Conservation (phyloP, 768 basidiomycete species). For the Hortiboletus campestris region DNA sequence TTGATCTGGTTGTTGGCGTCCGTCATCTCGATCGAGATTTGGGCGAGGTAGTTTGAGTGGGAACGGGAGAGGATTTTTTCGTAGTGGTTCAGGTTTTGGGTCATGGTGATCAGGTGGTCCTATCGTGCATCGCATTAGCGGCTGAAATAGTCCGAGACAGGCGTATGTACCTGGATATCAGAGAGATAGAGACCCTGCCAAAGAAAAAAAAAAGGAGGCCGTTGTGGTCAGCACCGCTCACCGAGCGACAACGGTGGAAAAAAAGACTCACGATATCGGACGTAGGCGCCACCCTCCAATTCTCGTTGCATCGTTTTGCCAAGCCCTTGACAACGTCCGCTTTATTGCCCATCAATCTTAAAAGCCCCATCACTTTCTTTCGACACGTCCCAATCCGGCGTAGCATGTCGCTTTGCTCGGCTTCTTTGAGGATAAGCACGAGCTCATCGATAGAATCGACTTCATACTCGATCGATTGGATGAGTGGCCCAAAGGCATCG, state of each 20-base stretch:
- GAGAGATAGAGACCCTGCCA: constrained; percentile 87
- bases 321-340: constrained; percentile 99
- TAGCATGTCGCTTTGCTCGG: constrained; percentile 91
- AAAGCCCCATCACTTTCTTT: constrained; percentile 98
- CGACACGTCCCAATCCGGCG: constrained; percentile 95
- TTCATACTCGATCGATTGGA: constrained; percentile 98
- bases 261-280: constrained; percentile 80
- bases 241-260: not conserved
- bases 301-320: constrained; percentile 97
- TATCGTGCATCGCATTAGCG: constrained; percentile 23
- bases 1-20: constrained; percentile 99
- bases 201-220: not conserved
- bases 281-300: constrained; percentile 97
- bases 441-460: constrained; percentile 99
- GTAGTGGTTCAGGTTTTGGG: constrained; percentile 98
- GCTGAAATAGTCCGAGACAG: not conserved
- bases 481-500: constrained; percentile 97
- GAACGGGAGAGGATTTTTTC: constrained; percentile 99
- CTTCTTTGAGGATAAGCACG: constrained; percentile 83
- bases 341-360: constrained; percentile 98
- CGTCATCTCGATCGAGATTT: constrained; percentile 99
- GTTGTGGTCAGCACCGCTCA: not conserved
- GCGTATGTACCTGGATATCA: constrained; percentile 77
- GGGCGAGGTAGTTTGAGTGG: constrained; percentile 98
- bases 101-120: constrained; percentile 99